Evolutionary conservation across 371 early-diverging fungal species (phyloP), one percentile per base, ranked within the genome.

Genomic region (Haplosporangium sp.): DNA sequence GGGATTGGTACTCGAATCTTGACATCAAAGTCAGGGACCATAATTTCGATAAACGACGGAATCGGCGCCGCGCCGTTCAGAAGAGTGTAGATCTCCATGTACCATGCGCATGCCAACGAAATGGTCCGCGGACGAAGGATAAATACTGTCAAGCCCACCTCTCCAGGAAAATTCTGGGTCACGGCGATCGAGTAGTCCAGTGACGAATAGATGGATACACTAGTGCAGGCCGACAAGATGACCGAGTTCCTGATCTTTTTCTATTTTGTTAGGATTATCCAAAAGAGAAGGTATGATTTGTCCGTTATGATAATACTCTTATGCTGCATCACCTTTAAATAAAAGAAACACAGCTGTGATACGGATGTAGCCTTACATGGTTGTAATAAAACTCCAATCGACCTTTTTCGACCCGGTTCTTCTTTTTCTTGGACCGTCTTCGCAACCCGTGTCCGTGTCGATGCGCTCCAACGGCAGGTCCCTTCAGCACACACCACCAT

Each of bases 401-500:
- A 29, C 79, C 79, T 59, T 72, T 72, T 43, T 77, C 79, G 8
- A 59, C 61, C n/a, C 65, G 41, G n/a, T 50, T 63, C 1, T 23
- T 63, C 3, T 23, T 9, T 5, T 42, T 36, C 16, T 51, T 61
- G 23, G 64, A 56, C 47, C 59, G 68, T 36, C 50, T 72, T 13
- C 40, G 45, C 18, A 65, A 58, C 58, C 68, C 67, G 51, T 50
- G 72, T 12, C 51, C 63, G 3, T 52, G 56, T 2, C 41, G 38
- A 14, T 66, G 55, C 42, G 56, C 20, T 1, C 46, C 69, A 0
- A 14, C 21, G 21, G 64, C 58, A 6, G 62, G 65, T 0, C 79
- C 79, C 40, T 77, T 77, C 65, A 77, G 51, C 9, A 77, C 79
- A 51, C 79, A 77, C 79, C 79, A 77, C 79, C 79, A 77, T 48